Conservation (phyloP, 2,329 filamentous ascomycete genomes). For the Fusarium sp. region DNA sequence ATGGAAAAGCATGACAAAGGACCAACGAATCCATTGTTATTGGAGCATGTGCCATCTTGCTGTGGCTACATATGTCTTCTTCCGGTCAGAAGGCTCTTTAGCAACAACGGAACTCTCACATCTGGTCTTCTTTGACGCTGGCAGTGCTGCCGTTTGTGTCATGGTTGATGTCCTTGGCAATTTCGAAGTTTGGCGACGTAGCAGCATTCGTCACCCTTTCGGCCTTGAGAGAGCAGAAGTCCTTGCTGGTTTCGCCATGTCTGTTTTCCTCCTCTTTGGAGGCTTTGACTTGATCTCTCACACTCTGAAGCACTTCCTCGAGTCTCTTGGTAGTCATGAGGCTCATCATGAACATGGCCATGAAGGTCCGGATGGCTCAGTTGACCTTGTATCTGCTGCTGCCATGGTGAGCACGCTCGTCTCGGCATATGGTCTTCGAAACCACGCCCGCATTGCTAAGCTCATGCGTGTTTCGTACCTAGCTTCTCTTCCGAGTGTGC, state of each 20-base stretch:
- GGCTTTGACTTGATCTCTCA: slow-evolving; percentile 96
- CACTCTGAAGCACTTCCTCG: slow-evolving; percentile 91
- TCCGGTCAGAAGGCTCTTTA: slow-evolving; percentile 85
- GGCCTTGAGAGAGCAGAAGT: slow-evolving; percentile 93
- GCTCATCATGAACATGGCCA: slow-evolving; percentile 79
- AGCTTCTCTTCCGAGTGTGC: slow-evolving; percentile 82
- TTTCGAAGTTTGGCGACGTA: slow-evolving; percentile 97
- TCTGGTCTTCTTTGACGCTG: slow-evolving; percentile 93
- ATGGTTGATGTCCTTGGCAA: slow-evolving; percentile 93
- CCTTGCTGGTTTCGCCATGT: slow-evolving; percentile 94
- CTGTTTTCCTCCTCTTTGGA: slow-evolving; percentile 96
- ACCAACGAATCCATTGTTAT: slow-evolving; percentile 84
- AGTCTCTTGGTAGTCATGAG: slow-evolving; percentile 70
- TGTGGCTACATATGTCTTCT: slow-evolving; percentile 86
- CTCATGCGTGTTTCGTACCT: slow-evolving; percentile 90
- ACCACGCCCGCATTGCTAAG: slow-evolving; percentile 91
- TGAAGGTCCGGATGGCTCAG: slow-evolving; percentile 75
- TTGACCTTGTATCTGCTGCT: slow-evolving; percentile 84
- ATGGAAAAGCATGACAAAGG: slow-evolving; percentile 87
- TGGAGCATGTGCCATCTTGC: slow-evolving; percentile 93
- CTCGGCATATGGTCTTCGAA: slow-evolving; percentile 87
- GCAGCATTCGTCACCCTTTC: slow-evolving; percentile 93
- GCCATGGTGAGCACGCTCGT: slow-evolving; percentile 86
- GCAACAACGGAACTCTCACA: slow-evolving; percentile 94
- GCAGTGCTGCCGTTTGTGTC: slow-evolving; percentile 91